A percentile compares a stretch with the other conserved stretches of the same genome.
phyloP scores from a whole-genome alignment of 2,329 filamentous ascomycete genomes.

The Whalleya microplaca region DNA sequence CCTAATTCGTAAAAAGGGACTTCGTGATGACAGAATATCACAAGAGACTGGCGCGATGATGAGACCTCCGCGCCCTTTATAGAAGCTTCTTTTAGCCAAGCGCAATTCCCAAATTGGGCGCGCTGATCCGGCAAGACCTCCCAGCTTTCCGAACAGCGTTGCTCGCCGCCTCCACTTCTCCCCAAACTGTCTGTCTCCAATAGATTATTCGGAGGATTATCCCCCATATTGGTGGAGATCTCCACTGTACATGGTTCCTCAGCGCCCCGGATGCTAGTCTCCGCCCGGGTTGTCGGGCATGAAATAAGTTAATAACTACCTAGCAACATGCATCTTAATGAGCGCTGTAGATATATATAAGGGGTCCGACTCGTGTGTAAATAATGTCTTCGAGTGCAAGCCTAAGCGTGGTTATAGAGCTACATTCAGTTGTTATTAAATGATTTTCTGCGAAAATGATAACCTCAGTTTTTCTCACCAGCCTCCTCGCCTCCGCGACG shows the following conservation, averaged over 20 bases:
- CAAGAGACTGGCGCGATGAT: background rate
- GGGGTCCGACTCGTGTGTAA: background rate
- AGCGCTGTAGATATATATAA: slow-evolving; percentile 9
- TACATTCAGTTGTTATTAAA: background rate
- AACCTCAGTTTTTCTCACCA: slow-evolving; percentile 23
- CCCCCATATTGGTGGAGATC: slow-evolving; percentile 24
- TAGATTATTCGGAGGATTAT: slow-evolving; percentile 31
- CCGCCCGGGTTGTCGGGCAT: slow-evolving; percentile 15
- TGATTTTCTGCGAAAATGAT: slow-evolving; percentile 22
- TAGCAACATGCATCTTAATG: background rate
- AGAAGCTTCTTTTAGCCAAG: slow-evolving; percentile 28
- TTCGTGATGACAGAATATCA: background rate
- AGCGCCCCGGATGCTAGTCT: slow-evolving; percentile 1
- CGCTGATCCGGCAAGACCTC: slow-evolving; percentile 20
- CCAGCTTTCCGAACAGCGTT: slow-evolving; percentile 24
- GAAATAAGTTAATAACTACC: background rate
- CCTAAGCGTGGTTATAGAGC: background rate
- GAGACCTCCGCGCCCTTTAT: slow-evolving; percentile 2
- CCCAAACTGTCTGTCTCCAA: slow-evolving; percentile 20
- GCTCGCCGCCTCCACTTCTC: slow-evolving; percentile 21
- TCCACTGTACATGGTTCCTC: slow-evolving; percentile 9
- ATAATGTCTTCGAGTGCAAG: background rate
- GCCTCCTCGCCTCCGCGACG: slow-evolving; percentile 25
- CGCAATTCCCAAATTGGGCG: slow-evolving; percentile 12
- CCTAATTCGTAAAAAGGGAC: background rate